Base-by-base conservation (phyloP, 2,329 filamentous ascomycete genomes). In the Fusarium palustre region DNA sequence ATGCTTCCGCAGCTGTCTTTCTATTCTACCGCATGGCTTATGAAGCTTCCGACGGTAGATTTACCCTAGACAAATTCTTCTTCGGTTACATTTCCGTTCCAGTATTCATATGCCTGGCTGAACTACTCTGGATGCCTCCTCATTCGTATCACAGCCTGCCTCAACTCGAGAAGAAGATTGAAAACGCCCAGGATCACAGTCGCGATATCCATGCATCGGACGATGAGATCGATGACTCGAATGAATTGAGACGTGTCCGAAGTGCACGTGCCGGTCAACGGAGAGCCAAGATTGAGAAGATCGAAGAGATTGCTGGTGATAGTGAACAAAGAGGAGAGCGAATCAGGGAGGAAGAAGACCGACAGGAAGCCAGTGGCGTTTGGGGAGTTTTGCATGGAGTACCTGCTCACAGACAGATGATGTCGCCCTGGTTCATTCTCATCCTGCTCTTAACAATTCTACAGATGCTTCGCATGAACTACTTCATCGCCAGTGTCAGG, bases 1-100 rank as follows among this genome's bases (percentile, higher is more conserved):
- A 96, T 76, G 90, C 92, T 2, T 94, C 92, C 1, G 92, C 91
- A 60, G 91, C 91, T 1, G 79, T 94, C 2, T 94, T 94, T 72
- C 83, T 94, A 22, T 79, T 91, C 47, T 94, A 94, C 79, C 88
- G 91, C 30, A 79, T 94, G 55, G 78, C 90, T 13, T 94, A 90
- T 76, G 86, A 92, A 73, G 82, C 81, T 42, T 88, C 85, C 0
- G 74, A 59, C 2, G 80, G 81, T 4, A 42, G 66, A 3, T 76
- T 83, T 39, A 74, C 76, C 1, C 79, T 79, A 0, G 75, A 76
- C 10, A 75, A 73, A 22, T 84, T 84, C 73, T 84, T 84, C 69
- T 81, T 79, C 54, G 75, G 65, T 2, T 82, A 82, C 50, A 66
- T 80, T 2, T 53, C 70, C 5, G 76, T 83, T 0, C 81, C 82